Evolutionary conservation across 2,329 filamentous ascomycete genomes (phyloP), one percentile per base, ranked within the genome.

Genomic region (Curvularia lunata): DNA sequence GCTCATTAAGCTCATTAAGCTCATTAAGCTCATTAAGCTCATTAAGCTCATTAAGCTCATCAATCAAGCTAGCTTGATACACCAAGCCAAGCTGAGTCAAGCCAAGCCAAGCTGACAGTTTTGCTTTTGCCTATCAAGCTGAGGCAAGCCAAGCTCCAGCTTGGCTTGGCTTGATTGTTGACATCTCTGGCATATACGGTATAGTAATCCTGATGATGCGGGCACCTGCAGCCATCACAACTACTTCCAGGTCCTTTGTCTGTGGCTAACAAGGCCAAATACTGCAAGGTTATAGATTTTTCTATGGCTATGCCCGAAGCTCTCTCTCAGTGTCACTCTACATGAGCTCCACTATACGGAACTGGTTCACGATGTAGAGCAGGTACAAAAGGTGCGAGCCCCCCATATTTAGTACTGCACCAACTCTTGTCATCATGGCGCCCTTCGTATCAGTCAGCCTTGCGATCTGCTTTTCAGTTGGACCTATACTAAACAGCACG

Each of bases 321-420:
- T 53, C n/a, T n/a, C 3, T n/a, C 12, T 16, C 8, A 28, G n/a
- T 52, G 13, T 5, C 43, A 45, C 37, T 52, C 19, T 56, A 19
- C 3, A 21, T 21, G 34, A 18, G 49, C 42, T 30, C 54, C 47
- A 21, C 47, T 52, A 40, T 37, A 28, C 10, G 27, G 28, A 9
- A 7, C 1, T 4, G 23, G 16, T 18, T 27, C 10, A 28, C 42
- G 25, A 30, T 1, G 41, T 27, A 18, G 49, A 52, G 23, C 21
- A 57, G 45, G 16, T 52, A 48, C 27, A n/a, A 57, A 57, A 52
- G 37, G 25, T 8, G 28, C 5, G 27, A 53, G 53, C 49, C 54
- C 54, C 54, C 43, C n/a, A 52, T 57, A 40, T 57, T 53, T 6
- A 23, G 30, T 37, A 53, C 54, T 57, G 38, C 28, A 57, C 19